phyloP scores from a whole-genome alignment of 1,139 yeast genomes.

The Candida sp. region DNA sequence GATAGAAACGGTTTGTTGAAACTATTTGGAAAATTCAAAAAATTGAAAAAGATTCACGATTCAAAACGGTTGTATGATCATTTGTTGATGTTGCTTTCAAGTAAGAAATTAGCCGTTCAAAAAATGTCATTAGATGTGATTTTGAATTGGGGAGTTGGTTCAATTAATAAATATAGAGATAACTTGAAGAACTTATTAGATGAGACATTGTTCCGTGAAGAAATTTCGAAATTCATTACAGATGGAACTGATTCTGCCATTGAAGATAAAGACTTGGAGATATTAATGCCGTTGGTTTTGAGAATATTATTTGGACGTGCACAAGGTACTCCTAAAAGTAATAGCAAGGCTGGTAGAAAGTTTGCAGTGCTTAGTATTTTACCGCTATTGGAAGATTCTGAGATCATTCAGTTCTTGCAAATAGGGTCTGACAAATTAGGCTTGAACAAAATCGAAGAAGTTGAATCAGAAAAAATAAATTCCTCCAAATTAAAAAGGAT shows the following conservation, averaged over 20 bases:
- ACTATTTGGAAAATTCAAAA: conserved; percentile 62
- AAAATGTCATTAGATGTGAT: conserved; percentile 69
- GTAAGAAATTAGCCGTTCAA: conserved; percentile 63
- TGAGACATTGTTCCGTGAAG: conserved; percentile 84
- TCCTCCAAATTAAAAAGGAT: conserved; percentile 43
- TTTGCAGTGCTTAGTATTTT: conserved; percentile 72
- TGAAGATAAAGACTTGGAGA: conserved; percentile 56
- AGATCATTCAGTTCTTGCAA: conserved; percentile 56
- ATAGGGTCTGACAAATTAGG: conserved; percentile 60
- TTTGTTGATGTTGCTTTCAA: conserved; percentile 57
- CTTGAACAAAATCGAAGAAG: conserved; percentile 32
- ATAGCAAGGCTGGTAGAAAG: conserved; percentile 70
- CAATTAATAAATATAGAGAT: conserved; percentile 66
- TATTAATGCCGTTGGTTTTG: conserved; percentile 68
- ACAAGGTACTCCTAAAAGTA: conserved; percentile 56
- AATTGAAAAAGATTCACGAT: conserved; percentile 51
- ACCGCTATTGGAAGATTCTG: conserved; percentile 55
- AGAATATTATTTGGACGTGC: conserved; percentile 87
- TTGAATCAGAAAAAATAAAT: conserved; percentile 7
- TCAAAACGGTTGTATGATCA: conserved; percentile 53
- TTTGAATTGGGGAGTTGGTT: conserved; percentile 60
- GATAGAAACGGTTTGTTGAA: conserved; percentile 64
- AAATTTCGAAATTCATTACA: conserved; percentile 61
- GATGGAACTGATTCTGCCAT: conserved; percentile 49
- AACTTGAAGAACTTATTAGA: conserved; percentile 74